phyloP scores from a whole-genome alignment of 192 early-diverging fungal genomes.

The Allomyces javanicus region DNA sequence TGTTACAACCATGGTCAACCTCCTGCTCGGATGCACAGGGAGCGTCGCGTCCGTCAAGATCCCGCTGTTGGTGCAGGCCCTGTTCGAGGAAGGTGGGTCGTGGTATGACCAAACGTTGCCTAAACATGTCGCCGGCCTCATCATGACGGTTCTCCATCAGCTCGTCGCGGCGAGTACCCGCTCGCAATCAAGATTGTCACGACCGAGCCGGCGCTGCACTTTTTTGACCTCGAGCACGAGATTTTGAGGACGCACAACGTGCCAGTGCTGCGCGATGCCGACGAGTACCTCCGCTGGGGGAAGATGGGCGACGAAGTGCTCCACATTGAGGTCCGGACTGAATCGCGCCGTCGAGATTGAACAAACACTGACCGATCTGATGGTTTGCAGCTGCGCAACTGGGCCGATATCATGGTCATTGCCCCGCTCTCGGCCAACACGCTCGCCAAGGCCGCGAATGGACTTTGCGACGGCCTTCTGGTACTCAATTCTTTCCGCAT shows the following conservation, averaged over 20 bases:
- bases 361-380: too few species aligned
- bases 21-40: slow-evolving; percentile 70
- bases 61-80: slow-evolving; percentile 37
- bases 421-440: slow-evolving; percentile 90
- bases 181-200: slow-evolving; percentile 53
- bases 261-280: slow-evolving; percentile 52
- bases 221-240: slow-evolving; percentile 44
- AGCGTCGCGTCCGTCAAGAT: slow-evolving; percentile 83
- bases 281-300: slow-evolving; percentile 68
- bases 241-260: slow-evolving; percentile 16
- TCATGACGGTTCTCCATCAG: neutral
- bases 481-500: slow-evolving; percentile 13
- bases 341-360: too few species aligned
- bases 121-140: neutral
- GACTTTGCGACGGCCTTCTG: slow-evolving; percentile 83
- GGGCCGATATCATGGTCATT: slow-evolving; percentile 78
- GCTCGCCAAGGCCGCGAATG: slow-evolving; percentile 70
- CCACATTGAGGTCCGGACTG: slow-evolving; percentile 73
- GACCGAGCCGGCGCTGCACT: slow-evolving; percentile 66
- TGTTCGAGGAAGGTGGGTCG: slow-evolving; percentile 18
- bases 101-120: neutral
- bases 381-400: slow-evolving; percentile 52
- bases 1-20: slow-evolving; percentile 5
- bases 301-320: slow-evolving; percentile 75
- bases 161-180: neutral